A percentile compares a stretch with the other conserved stretches of the same genome.
These are phyloP conservation scores for Rutstroemia sp. DNA, from an alignment of 2,329 filamentous ascomycete genomes.

Conservation along the genomic window DNA sequence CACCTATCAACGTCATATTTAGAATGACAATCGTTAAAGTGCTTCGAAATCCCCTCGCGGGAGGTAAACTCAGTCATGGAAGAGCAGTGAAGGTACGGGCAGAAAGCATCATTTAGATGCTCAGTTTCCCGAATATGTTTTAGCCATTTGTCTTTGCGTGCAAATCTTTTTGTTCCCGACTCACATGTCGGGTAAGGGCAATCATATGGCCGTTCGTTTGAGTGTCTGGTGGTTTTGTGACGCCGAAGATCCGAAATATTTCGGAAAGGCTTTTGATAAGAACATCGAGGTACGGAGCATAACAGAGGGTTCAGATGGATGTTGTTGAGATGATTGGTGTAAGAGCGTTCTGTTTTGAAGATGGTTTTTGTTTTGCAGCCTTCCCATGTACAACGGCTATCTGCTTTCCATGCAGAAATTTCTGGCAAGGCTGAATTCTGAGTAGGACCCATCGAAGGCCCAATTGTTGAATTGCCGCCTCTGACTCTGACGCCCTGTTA, in stretches of 20 bases:
- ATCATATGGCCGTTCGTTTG: background rate
- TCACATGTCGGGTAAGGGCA: conserved; percentile 10
- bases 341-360: background rate
- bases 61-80: background rate
- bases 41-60: conserved; percentile 5
- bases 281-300: background rate
- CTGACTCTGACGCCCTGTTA: conserved; percentile 14
- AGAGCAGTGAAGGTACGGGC: conserved; percentile 7
- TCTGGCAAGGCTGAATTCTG: background rate
- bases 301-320: conserved; percentile 5
- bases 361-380: conserved; percentile 4
- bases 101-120: conserved; percentile 12
- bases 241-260: conserved; percentile 5
- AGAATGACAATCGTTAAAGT: background rate
- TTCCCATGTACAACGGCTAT: background rate
- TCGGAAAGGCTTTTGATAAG: conserved; percentile 5
- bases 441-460: background rate
- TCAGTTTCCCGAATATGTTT: conserved; percentile 12
- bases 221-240: conserved; percentile 3
- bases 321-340: conserved; percentile 1
- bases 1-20: background rate
- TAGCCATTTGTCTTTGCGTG: conserved; percentile 11
- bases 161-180: conserved; percentile 3
- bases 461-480: too few species aligned
- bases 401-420: background rate